Evolutionary conservation across 768 basidiomycete species (phyloP).

Genomic region (Tulasnella sp.): DNA sequence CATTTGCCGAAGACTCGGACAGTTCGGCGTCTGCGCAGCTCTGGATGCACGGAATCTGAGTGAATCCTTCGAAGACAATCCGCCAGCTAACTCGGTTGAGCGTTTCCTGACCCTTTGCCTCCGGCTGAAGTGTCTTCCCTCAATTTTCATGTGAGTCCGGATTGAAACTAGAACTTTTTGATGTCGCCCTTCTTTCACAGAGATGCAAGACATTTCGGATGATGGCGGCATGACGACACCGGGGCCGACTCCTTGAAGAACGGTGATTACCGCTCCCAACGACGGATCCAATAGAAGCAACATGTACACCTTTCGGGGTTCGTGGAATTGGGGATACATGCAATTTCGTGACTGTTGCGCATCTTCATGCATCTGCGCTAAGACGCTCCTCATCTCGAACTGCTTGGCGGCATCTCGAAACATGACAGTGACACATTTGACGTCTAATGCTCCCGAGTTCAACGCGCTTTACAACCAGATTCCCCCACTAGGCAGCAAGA

Average conservation of each 20-base stretch:
- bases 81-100: not conserved
- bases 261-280: not conserved
- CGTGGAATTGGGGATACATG: too few species aligned
- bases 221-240: not conserved
- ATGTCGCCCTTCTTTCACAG: not conserved
- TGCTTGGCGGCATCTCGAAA: not conserved
- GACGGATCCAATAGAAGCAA: too few species aligned
- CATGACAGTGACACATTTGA: not conserved
- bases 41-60: not conserved
- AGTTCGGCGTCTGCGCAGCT: not conserved
- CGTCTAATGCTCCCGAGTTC: not conserved
- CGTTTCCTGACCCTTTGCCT: not conserved
- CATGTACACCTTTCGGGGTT: too few species aligned
- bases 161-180: not conserved
- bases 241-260: not conserved
- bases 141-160: not conserved
- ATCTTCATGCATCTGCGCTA: not conserved
- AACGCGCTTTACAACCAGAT: too few species aligned
- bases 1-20: too few species aligned
- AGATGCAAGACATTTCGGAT: not conserved
- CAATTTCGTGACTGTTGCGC: not conserved
- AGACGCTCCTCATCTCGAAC: not conserved
- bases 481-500: not conserved
- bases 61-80: too few species aligned
- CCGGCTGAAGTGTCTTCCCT: not conserved